A percentile compares a stretch with the other conserved stretches of the same genome.
Evolutionary conservation across 2,329 filamentous ascomycete species (phyloP).

Genomic region (Lasiodiplodia gonubiensis): DNA sequence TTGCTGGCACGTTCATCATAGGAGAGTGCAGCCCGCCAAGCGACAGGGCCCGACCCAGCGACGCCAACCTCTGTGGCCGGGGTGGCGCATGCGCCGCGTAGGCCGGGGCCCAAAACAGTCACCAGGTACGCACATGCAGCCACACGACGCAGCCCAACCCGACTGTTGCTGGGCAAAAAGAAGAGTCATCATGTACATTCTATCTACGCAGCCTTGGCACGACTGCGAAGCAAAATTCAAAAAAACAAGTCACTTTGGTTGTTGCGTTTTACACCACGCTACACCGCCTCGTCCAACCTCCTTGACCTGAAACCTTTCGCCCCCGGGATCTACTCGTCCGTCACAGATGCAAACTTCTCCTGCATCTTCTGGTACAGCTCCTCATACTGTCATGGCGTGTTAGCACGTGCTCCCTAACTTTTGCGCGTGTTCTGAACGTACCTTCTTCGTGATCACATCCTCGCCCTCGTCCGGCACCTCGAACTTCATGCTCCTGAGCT

Average conservation of each 20-base stretch:
- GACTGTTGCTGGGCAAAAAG: too few relatives aligned
- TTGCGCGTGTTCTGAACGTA: constrained; percentile 48
- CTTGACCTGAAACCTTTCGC: constrained; percentile 6
- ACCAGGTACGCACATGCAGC: constrained; percentile 10
- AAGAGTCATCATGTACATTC: constrained; percentile 22
- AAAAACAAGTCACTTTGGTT: not conserved
- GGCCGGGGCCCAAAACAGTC: constrained; percentile 14
- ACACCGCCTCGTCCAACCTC: constrained; percentile 17
- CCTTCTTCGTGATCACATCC: constrained; percentile 82
- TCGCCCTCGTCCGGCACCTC: constrained; percentile 87
- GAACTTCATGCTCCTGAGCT: constrained; percentile 94
- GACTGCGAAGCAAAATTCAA: constrained; percentile 18
- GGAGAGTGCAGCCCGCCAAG: constrained; percentile 26
- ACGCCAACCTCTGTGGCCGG: constrained; percentile 12
- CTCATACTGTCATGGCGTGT: constrained; percentile 76
- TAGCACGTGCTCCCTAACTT: constrained; percentile 39
- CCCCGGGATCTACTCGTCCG: constrained; percentile 75
- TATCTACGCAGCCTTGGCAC: constrained; percentile 12
- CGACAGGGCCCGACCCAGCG: constrained; percentile 25
- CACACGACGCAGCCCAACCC: constrained; percentile 4
- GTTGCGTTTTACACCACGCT: not conserved
- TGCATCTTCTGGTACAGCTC: constrained; percentile 87
- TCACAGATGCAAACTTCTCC: constrained; percentile 95
- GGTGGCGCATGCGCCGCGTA: constrained; percentile 20
- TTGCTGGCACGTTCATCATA: constrained; percentile 28